Evolutionary conservation across 805 yeast genomes (phyloP), one percentile per base, ranked within the genome.

Genomic region (Teunomyces cretensis): DNA sequence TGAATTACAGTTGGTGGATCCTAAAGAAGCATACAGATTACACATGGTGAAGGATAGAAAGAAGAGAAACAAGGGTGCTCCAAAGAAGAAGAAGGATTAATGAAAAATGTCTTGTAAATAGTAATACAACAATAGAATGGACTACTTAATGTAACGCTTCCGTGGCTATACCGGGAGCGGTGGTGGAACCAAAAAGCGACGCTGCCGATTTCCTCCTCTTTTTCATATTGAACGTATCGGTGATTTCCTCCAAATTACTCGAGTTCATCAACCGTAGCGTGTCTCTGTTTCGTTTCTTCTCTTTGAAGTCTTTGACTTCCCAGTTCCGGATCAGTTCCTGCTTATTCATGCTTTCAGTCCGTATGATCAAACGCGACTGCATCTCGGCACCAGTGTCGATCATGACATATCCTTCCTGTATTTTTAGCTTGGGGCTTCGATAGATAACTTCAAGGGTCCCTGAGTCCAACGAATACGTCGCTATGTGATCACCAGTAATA

Each of bases 21-120:
- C 84, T 44, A 80, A 79, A 48, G 95, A 87, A 61, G 79, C 75
- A 35, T 82, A 84, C 65, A 76, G 96, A 65, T 58, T 84, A 49
- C 76, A 72, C 47, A 81, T 81, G 80, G 82, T 81, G 16, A 80
- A 58, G 28, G 73, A 68, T 45, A 76, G 88, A 66, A 86, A 83
- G 74, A 83, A 86, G 78, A 86, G 94, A 80, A 91, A 88, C 67
- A 87, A 87, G 67, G 91, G 92, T 65, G 89, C 94, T 9, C 95
- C 94, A 56, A 80, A 83, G 74, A 87, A 87, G 75, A 80, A 77
- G 68, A 49, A 56, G 35, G 35, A 26, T 13, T 26, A 33, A 24
- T 30, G 37, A 30, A 19, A 6, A 26, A 26, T 26, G n/a, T 14
- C 30, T n/a, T 35, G 38, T 35, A 35, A 19, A 35, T 35, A 35